A percentile compares a stretch with the other conserved stretches of the same genome.
Conservation (phyloP, 208 protist species). For the Sergeia podlipaevii region DNA sequence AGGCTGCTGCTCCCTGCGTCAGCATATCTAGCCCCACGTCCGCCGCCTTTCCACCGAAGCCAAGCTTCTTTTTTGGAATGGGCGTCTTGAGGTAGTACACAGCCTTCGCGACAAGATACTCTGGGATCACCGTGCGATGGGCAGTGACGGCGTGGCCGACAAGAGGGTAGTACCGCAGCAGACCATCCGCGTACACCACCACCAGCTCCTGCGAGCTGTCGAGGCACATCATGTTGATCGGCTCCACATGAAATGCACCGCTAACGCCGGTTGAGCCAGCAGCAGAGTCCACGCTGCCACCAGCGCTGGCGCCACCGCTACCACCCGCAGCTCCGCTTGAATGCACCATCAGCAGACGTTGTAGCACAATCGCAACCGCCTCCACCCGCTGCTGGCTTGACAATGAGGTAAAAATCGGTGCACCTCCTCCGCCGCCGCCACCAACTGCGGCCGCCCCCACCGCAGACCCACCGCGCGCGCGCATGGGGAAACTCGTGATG, state of each 20-base stretch:
- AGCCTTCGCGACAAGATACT: constrained; percentile 49
- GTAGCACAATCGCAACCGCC: constrained; percentile 44
- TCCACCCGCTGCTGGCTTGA: constrained; percentile 19
- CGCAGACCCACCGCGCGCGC: neutral
- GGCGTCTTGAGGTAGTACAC: constrained; percentile 24
- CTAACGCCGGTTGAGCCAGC: neutral
- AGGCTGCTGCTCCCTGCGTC: too few relatives aligned
- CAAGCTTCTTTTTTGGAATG: too few relatives aligned
- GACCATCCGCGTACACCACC: constrained; percentile 67
- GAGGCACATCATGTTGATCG: constrained; percentile 49
- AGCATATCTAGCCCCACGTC: too few relatives aligned
- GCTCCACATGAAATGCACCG: constrained; percentile 45
- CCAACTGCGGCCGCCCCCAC: neutral
- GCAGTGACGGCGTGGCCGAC: constrained; percentile 46
- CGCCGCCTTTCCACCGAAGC: too few relatives aligned
- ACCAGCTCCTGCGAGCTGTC: constrained; percentile 57
- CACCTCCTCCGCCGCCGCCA: neutral
- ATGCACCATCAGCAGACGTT: constrained; percentile 31
- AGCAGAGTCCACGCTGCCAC: neutral
- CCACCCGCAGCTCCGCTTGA: neutral
- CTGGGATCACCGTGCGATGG: constrained; percentile 60
- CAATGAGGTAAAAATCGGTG: neutral
- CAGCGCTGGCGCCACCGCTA: neutral
- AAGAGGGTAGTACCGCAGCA: constrained; percentile 64
- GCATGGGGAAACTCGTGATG: neutral